These are phyloP conservation scores for Pyrus hybrid DNA, from an alignment of 331 rosid species.

Conservation along the genomic window DNA sequence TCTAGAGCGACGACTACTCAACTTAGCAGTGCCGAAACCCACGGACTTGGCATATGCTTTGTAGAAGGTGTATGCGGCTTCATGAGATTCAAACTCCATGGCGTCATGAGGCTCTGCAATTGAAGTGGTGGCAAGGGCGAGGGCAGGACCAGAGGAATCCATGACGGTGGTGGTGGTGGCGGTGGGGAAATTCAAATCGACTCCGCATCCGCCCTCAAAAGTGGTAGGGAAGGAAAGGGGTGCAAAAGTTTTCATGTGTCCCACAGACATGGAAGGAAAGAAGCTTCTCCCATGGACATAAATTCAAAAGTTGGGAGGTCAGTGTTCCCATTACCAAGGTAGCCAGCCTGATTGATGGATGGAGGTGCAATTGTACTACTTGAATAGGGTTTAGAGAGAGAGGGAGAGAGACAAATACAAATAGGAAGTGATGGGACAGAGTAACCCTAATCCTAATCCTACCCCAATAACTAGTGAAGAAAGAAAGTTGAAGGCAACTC, in stretches of 20 bases:
- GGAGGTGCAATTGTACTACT: too few relatives aligned
- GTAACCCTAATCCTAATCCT: background rate
- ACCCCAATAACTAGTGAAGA: too few relatives aligned
- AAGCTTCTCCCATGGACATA: slow-evolving; percentile 20
- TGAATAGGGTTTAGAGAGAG: too few relatives aligned
- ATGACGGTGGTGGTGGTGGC: slow-evolving; percentile 26
- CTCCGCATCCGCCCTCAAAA: slow-evolving; percentile 24
- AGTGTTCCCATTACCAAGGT: slow-evolving; percentile 22
- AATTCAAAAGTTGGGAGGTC: background rate
- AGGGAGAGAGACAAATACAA: too few relatives aligned
- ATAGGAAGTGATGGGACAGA: background rate
- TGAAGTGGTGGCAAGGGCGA: slow-evolving; percentile 17
- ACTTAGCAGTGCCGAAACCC: slow-evolving; percentile 89
- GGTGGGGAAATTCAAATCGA: slow-evolving; percentile 39
- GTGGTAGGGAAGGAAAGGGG: slow-evolving; percentile 9
- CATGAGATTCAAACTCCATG: slow-evolving; percentile 84
- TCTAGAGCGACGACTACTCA: slow-evolving; percentile 93
- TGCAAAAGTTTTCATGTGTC: slow-evolving; percentile 25
- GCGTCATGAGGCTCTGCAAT: slow-evolving; percentile 49
- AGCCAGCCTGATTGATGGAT: background rate
- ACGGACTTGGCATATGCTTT: slow-evolving; percentile 70
- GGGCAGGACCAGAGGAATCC: slow-evolving; percentile 37
- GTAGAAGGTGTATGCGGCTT: slow-evolving; percentile 66
- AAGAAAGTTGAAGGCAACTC: too few relatives aligned
- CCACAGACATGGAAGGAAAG: slow-evolving; percentile 1